Evolutionary conservation across 164 flowering plant species (phyloP).

Genomic region (Nelumbo lutea): DNA sequence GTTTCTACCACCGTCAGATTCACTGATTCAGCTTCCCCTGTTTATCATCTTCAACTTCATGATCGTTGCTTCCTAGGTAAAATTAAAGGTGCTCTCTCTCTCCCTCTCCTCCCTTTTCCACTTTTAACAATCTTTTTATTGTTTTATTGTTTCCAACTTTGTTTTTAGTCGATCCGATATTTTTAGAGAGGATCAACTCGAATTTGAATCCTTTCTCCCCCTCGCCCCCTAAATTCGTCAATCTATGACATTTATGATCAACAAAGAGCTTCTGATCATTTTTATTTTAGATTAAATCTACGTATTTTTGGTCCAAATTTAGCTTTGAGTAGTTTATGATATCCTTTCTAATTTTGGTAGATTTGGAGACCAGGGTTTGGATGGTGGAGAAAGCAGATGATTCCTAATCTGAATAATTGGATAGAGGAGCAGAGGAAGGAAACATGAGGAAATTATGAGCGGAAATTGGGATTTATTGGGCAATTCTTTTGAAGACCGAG

Average conservation of each 20-base stretch:
- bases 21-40: background rate
- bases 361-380: slow-evolving; percentile 2
- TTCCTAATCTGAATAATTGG: slow-evolving; percentile 3
- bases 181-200: background rate
- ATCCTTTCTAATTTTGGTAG: background rate
- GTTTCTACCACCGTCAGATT: slow-evolving; percentile 12
- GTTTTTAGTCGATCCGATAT: too few relatives aligned
- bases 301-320: background rate
- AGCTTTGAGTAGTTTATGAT: background rate
- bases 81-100: background rate
- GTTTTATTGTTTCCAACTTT: too few relatives aligned
- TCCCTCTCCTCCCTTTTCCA: background rate
- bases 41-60: background rate
- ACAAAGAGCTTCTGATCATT: background rate
- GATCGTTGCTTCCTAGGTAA: background rate
- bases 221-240: background rate
- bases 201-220: background rate
- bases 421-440: slow-evolving; percentile 6
- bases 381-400: background rate
- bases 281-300: background rate
- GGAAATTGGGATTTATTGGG: background rate
- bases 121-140: background rate
- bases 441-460: background rate
- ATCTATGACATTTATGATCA: background rate
- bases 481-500: background rate